A percentile compares a stretch with the other conserved stretches of the same genome.
phyloP scores from a whole-genome alignment of 2,329 filamentous ascomycete species.

The Fonsecaea pedrosoi region DNA sequence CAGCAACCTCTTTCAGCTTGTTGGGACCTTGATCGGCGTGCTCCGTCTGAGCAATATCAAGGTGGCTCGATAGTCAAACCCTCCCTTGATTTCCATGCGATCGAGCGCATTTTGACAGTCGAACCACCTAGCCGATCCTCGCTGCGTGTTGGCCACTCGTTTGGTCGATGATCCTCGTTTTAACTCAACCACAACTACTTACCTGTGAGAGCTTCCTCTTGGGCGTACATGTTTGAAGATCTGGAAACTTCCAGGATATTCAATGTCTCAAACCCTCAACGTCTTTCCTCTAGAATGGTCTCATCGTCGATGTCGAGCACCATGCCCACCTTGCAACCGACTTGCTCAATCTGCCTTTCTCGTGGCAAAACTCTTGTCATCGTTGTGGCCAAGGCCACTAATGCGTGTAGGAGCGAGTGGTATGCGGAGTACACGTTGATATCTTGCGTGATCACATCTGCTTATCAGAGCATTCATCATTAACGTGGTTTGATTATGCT shows the following conservation, averaged over 20 bases:
- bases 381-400: background rate
- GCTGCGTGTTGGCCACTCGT: background rate
- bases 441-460: background rate
- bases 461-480: background rate
- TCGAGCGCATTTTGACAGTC: background rate
- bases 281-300: background rate
- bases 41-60: constrained; percentile 8
- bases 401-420: background rate
- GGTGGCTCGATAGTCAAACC: background rate
- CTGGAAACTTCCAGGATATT: background rate
- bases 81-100: background rate
- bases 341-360: background rate
- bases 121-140: background rate
- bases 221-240: background rate
- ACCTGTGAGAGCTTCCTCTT: background rate
- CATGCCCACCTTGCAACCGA: background rate
- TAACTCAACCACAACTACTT: background rate
- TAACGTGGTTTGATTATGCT: background rate
- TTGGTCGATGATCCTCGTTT: background rate
- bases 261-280: background rate
- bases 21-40: constrained; percentile 17
- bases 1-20: constrained; percentile 8
- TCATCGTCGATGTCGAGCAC: background rate
- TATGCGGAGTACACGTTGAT: background rate
- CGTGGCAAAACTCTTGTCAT: background rate